These are phyloP conservation scores for Tuber magnatum DNA, from an alignment of 495 filamentous ascomycete genomes.

Conservation along the genomic window DNA sequence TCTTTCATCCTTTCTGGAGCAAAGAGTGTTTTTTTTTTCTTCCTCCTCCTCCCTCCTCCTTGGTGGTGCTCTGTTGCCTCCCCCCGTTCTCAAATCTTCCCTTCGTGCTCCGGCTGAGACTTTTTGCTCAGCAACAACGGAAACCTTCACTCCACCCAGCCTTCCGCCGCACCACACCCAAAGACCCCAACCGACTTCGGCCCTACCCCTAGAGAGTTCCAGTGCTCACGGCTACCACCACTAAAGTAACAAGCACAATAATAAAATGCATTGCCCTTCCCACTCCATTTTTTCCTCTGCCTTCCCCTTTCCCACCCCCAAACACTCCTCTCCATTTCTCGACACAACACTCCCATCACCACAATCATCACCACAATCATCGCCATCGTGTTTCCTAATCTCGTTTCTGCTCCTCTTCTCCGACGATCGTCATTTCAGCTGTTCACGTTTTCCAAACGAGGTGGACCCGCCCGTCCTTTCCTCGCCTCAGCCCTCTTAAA, in stretches of 20 bases:
- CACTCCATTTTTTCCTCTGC: constrained; percentile 34
- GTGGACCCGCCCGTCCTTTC: background rate
- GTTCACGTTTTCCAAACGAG: constrained; percentile 1
- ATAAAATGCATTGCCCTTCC: constrained; percentile 40
- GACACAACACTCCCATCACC: constrained; percentile 17
- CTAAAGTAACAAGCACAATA: constrained; percentile 41
- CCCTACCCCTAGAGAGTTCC: constrained; percentile 40
- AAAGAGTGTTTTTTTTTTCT: background rate
- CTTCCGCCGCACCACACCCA: constrained; percentile 27
- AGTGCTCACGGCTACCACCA: constrained; percentile 40
- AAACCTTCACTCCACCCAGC: constrained; percentile 31
- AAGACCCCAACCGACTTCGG: constrained; percentile 38
- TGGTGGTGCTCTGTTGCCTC: constrained; percentile 3
- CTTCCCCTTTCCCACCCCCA: constrained; percentile 18
- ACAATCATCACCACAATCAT: constrained; percentile 22
- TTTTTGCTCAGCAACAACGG: constrained; percentile 30
- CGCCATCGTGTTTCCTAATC: constrained; percentile 17
- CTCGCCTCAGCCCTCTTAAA: constrained; percentile 2
- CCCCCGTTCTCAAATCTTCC: background rate
- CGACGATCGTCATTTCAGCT: background rate
- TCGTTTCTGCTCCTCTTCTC: background rate
- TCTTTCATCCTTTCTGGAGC: background rate
- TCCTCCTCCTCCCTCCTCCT: background rate
- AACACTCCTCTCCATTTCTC: constrained; percentile 20
- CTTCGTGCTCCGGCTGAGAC: constrained; percentile 28